Evolutionary conservation across 306 rosid genomes (phyloP).

Genomic region (Astragalus membranaceus): DNA sequence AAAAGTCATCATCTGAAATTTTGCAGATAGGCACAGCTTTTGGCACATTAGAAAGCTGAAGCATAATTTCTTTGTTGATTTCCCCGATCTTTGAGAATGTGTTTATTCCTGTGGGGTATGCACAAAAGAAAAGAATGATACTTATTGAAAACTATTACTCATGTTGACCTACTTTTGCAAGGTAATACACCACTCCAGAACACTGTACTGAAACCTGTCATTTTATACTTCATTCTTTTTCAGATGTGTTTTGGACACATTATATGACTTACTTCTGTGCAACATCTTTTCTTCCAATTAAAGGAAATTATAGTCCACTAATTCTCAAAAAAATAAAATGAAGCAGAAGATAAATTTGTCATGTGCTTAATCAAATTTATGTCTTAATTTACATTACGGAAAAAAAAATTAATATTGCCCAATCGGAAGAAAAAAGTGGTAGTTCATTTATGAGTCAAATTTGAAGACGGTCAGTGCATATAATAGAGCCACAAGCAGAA

Average conservation of each 20-base stretch:
- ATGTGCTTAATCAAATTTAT: not conserved
- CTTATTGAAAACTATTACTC: not conserved
- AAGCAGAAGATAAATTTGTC: not conserved
- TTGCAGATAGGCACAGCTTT: conserved; percentile 42
- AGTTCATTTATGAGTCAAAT: not conserved
- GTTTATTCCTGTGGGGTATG: conserved; percentile 41
- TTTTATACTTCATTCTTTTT: not conserved
- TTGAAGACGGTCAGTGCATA: not conserved
- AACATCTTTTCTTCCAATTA: not conserved
- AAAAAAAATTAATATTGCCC: not conserved
- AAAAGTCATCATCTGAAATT: conserved; percentile 67
- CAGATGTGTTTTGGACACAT: not conserved
- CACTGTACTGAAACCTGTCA: not conserved
- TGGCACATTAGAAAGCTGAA: conserved; percentile 41
- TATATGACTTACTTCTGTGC: not conserved
- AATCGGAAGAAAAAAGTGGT: not conserved
- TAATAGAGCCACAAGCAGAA: not conserved
- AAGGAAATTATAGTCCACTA: not conserved
- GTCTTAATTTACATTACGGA: not conserved
- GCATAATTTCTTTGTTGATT: conserved; percentile 31
- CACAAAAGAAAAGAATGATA: not conserved
- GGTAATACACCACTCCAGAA: not conserved
- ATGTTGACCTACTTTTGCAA: conserved; percentile 11
- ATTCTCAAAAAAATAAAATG: not conserved
- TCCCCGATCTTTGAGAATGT: conserved; percentile 26